Evolutionary conservation across 2,329 filamentous ascomycete genomes (phyloP), one percentile per base, ranked within the genome.

Genomic region (Xylogone sp.): DNA sequence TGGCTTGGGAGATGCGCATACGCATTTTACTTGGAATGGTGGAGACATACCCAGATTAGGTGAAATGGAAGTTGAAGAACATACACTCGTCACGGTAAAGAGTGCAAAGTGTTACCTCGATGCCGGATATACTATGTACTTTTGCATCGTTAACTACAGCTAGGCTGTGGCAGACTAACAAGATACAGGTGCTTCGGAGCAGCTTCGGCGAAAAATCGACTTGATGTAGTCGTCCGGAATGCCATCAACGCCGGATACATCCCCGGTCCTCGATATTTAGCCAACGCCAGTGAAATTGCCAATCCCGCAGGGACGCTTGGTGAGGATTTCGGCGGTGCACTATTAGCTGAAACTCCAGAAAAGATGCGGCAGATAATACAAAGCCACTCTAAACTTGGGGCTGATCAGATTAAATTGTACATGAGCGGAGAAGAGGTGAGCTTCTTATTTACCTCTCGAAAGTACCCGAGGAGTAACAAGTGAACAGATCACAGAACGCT

Each of bases 71-170:
- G 62, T 76, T 0, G 74, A 77, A 58, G 74, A 77, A 48, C 74
- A 77, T 51, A 71, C 70, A 0, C 61, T 77, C 0, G 54, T 73
- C 10, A 75, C 74, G 0, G 69, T 69, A 5, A 61, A 65, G 22
- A 66, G 62, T n/a, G 75, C 75, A 0, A 63, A 69, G 55, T 69
- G 63, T 39, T 76, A 69, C 51, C 58, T 75, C 2, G 73, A 77
- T 55, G 73, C 68, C 3, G 74, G 73, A 2, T 76, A 75, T 58
- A 76, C 74, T 0, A 75, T 75, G 72, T n/a, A n/a, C n/a, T n/a
- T n/a, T n/a, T n/a, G n/a, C n/a, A n/a, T n/a, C n/a, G n/a, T n/a
- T n/a, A n/a, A n/a, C n/a, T n/a, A n/a, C n/a, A n/a, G n/a, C n/a
- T n/a, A n/a, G n/a, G n/a, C n/a, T n/a, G n/a, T n/a, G n/a, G n/a